Evolutionary conservation across 176 grass and related monocot species (phyloP).

Genomic region (Oryza punctata): DNA sequence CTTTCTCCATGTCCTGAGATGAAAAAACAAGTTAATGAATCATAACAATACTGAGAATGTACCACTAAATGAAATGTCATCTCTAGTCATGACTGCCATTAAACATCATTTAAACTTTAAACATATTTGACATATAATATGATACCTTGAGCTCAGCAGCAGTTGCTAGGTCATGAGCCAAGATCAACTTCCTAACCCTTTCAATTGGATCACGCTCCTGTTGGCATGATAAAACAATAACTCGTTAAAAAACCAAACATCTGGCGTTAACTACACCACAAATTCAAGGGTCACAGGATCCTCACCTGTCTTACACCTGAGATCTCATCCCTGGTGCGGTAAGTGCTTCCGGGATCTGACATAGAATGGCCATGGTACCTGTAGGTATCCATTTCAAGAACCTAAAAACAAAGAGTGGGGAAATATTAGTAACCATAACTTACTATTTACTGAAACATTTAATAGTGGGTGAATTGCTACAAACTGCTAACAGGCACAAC

Average conservation of each 20-base stretch:
- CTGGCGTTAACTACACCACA: background rate
- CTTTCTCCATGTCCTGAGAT: constrained; percentile 84
- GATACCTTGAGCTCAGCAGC: constrained; percentile 87
- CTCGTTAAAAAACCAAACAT: background rate
- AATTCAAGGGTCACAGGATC: constrained; percentile 29
- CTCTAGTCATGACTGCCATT: background rate
- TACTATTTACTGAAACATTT: constrained; percentile 4
- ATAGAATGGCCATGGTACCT: constrained; percentile 98
- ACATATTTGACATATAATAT: background rate
- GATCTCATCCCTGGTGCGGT: constrained; percentile 92
- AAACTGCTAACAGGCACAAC: background rate
- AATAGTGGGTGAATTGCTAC: background rate
- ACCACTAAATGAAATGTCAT: background rate
- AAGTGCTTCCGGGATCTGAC: constrained; percentile 98
- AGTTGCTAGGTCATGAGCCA: constrained; percentile 74
- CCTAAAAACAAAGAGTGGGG: constrained; percentile 45
- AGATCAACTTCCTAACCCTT: constrained; percentile 89
- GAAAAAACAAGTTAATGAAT: constrained; percentile 20
- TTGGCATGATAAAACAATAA: constrained; percentile 32
- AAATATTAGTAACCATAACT: constrained; percentile 25
- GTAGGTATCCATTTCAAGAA: constrained; percentile 99
- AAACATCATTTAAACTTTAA: background rate
- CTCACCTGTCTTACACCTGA: constrained; percentile 84
- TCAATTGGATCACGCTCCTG: constrained; percentile 96
- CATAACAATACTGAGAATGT: background rate